phyloP scores from a whole-genome alignment of 2,329 filamentous ascomycete species.

The Pyricularia grisea region DNA sequence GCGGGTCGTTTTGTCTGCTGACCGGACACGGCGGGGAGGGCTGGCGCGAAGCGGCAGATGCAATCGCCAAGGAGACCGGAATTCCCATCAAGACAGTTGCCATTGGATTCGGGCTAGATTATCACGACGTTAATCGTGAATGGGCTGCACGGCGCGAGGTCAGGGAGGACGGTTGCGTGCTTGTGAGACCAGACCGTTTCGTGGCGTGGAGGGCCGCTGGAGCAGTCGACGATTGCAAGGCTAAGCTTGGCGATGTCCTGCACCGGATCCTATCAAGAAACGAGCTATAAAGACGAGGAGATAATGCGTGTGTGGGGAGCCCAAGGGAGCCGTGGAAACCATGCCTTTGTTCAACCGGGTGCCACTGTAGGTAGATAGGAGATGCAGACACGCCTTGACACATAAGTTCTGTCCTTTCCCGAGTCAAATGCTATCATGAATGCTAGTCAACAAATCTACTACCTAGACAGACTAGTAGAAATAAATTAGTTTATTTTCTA shows the following conservation, averaged over 20 bases:
- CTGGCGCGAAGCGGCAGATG: conserved; percentile 41
- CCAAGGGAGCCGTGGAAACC: no score
- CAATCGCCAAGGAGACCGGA: conserved; percentile 26
- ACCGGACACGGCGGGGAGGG: conserved; percentile 44
- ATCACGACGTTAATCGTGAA: conserved; percentile 51
- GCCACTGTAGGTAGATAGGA: no score
- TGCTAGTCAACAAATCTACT: no score
- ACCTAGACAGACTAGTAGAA: no score
- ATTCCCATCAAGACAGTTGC: conserved; percentile 37
- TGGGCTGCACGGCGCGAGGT: conserved; percentile 45
- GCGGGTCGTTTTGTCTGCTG: conserved; percentile 39
- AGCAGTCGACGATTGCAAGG: conserved; percentile 6
- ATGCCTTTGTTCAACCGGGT: no score
- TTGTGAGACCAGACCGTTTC: conserved; percentile 50
- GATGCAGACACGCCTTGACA: no score
- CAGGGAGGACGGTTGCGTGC: conserved; percentile 46
- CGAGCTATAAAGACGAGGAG: neutral
- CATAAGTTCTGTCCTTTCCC: no score
- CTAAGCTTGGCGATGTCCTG: conserved; percentile 9
- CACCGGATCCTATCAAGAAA: neutral
- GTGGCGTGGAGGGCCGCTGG: conserved; percentile 35
- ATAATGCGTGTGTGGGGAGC: no score
- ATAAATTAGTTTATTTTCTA: no score
- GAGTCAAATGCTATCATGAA: no score
- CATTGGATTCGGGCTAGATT: conserved; percentile 50